Conservation (phyloP, 140 eudicot genomes). For the Oenanthe javanica region DNA sequence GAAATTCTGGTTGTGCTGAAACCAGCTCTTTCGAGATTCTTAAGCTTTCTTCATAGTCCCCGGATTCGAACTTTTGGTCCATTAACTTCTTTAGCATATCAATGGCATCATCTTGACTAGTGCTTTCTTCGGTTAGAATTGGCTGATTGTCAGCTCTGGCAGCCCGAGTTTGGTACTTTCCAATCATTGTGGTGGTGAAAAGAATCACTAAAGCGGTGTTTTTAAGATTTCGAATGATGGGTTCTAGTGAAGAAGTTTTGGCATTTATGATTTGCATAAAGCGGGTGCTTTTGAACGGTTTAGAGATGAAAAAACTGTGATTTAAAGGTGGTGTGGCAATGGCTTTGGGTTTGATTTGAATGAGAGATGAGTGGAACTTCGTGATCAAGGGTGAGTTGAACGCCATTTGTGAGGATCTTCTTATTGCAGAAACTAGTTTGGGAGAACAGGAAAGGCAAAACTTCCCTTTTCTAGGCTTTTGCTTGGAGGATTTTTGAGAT, state of each 20-base stretch:
- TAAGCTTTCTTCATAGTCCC: constrained; percentile 56
- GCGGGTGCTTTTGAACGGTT: neutral
- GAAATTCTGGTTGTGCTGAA: constrained; percentile 51
- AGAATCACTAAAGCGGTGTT: constrained; percentile 46
- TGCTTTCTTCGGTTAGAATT: constrained; percentile 14
- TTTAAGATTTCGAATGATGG: constrained; percentile 33
- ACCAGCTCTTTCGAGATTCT: constrained; percentile 35
- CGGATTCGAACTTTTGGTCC: constrained; percentile 46
- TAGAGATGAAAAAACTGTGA: neutral
- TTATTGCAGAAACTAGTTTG: neutral
- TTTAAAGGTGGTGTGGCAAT: neutral
- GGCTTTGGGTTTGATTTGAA: neutral
- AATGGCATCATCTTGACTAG: constrained; percentile 19
- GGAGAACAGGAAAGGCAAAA: too few relatives aligned
- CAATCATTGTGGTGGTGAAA: constrained; percentile 29
- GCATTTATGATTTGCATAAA: neutral
- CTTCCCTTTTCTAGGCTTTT: neutral
- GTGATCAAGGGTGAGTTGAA: neutral
- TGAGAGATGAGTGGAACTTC: neutral
- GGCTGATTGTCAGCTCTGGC: constrained; percentile 35
- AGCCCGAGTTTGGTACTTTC: constrained; percentile 31
- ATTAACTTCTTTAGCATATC: constrained; percentile 37
- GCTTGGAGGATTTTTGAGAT: neutral
- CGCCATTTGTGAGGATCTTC: neutral
- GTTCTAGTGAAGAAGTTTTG: constrained; percentile 2